phyloP scores from a whole-genome alignment of 2,329 filamentous ascomycete genomes.

The Beauveria sp. region DNA sequence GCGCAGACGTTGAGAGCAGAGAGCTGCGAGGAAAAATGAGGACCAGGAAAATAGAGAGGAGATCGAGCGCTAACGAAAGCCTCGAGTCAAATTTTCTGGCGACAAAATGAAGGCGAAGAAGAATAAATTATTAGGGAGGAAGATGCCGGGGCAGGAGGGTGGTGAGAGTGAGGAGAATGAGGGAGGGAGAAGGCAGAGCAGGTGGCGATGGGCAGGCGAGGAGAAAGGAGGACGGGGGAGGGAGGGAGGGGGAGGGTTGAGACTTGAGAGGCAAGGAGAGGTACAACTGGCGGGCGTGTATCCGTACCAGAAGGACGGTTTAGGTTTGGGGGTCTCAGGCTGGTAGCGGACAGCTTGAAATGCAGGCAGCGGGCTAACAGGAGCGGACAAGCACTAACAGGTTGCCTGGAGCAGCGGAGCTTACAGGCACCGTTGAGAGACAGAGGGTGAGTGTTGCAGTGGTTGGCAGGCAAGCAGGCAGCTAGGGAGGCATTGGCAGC shows the following conservation, averaged over 20 bases:
- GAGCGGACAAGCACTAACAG: background rate
- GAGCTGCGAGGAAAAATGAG: slow-evolving; percentile 2
- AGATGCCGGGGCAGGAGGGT: slow-evolving; percentile 9
- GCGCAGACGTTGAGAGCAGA: background rate
- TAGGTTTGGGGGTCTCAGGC: slow-evolving; percentile 3
- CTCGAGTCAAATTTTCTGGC: slow-evolving; percentile 26
- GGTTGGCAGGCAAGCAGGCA: background rate
- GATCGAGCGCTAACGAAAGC: slow-evolving; percentile 44
- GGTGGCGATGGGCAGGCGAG: slow-evolving; percentile 8
- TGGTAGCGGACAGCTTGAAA: background rate
- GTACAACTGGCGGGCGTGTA: background rate
- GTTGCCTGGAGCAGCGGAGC: background rate
- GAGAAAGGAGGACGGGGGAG: background rate
- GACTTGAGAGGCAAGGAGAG: background rate
- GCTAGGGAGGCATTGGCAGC: background rate
- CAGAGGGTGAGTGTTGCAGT: background rate
- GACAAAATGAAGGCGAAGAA: slow-evolving; percentile 14
- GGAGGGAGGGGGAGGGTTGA: background rate
- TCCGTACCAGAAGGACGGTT: background rate
- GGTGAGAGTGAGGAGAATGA: slow-evolving; percentile 14
- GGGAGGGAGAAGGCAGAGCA: slow-evolving; percentile 9
- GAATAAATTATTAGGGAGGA: slow-evolving; percentile 16
- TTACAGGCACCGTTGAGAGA: background rate
- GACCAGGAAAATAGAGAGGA: slow-evolving; percentile 12
- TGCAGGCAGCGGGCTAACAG: background rate